Base-by-base conservation (phyloP, 176 grass and related monocot species). In the Chrysopogon serrulatus region DNA sequence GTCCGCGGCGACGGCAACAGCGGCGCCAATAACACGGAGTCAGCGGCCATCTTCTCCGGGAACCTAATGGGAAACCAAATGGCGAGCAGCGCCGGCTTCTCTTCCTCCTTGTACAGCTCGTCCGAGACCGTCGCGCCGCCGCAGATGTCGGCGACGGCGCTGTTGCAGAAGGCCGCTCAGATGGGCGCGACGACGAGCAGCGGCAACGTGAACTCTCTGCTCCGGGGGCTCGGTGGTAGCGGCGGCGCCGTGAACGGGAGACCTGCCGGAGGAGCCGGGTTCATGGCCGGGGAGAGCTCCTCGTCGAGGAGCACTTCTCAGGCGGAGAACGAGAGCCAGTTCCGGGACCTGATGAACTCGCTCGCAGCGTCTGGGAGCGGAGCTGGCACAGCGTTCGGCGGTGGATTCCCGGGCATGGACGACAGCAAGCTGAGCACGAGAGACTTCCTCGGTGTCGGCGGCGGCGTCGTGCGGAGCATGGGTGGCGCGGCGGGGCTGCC, bases 131-230 rank as follows among this genome's bases (percentile, higher is more conserved):
- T 86, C 19, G 69, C 74, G 21, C 78, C 76, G 60, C 82, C 91
- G 31, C 89, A 92, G 85, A 97, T 97, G 94, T 94, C 94, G 3
- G 91, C 94, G 8, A 97, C 94, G 0, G 94, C 91, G 65, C 82
- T 97, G 23, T 68, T 97, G 23, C 91, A 92, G 79, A 97, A 94
- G 76, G 94, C 94, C 0, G 87, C 91, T 3, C 94, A 97, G 78
- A 97, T 97, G 89, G 94, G 89, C 51, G 89, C 89, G 31, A 95
- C 88, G 19, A 83, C 83, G 7, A 79, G 85, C 60, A 30, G 73
- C 24, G 77, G 83, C 33, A 75, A 68, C 30, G 80, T 82, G 44
- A 95, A 88, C 71, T 86, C 88, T 2, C 74, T 95, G 40, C 84
- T 95, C 34, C 84, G 88, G 78, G 93, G 93, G 41, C 69, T 95